These are phyloP conservation scores for Yamadazyma buinensis DNA, from an alignment of 1,139 yeast genomes.

Conservation along the genomic window DNA sequence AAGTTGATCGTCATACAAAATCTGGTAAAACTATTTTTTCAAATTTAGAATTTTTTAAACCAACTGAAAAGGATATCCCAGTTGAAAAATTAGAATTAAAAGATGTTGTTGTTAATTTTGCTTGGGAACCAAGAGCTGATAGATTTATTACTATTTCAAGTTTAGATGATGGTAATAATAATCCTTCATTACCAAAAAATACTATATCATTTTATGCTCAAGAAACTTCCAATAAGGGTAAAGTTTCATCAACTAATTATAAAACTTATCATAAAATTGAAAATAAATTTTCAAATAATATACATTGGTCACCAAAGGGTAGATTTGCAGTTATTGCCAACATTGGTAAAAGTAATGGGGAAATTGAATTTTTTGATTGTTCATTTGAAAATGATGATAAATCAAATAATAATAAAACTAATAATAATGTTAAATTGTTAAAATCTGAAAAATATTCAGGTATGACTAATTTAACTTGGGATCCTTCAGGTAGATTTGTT, in stretches of 20 bases:
- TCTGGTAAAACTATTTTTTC: constrained; percentile 90
- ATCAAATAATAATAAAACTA: constrained; percentile 31
- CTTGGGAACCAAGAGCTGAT: constrained; percentile 95
- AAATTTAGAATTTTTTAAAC: constrained; percentile 87
- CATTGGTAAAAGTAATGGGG: constrained; percentile 59
- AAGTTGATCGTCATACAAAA: constrained; percentile 96
- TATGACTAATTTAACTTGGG: constrained; percentile 88
- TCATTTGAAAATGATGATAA: constrained; percentile 69
- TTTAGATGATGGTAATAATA: constrained; percentile 56
- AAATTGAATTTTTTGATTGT: constrained; percentile 81
- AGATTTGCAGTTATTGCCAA: constrained; percentile 81
- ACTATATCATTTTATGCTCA: constrained; percentile 79
- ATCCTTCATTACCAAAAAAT: constrained; percentile 70
- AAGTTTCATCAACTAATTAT: constrained; percentile 36
- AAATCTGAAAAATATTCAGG: constrained; percentile 68
- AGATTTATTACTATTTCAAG: constrained; percentile 78
- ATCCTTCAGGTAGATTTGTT: constrained; percentile 89
- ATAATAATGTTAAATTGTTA: constrained; percentile 59
- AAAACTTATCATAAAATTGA: constrained; percentile 45
- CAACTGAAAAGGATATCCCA: constrained; percentile 86
- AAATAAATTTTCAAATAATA: constrained; percentile 67
- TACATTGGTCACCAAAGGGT: constrained; percentile 92
- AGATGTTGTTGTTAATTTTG: constrained; percentile 83
- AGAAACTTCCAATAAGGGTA: constrained; percentile 91
- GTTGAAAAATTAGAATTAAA: constrained; percentile 92